A percentile compares a stretch with the other conserved stretches of the same genome.
Evolutionary conservation across 208 protist species (phyloP).

Genomic region (Herpetomonas tarakana): DNA sequence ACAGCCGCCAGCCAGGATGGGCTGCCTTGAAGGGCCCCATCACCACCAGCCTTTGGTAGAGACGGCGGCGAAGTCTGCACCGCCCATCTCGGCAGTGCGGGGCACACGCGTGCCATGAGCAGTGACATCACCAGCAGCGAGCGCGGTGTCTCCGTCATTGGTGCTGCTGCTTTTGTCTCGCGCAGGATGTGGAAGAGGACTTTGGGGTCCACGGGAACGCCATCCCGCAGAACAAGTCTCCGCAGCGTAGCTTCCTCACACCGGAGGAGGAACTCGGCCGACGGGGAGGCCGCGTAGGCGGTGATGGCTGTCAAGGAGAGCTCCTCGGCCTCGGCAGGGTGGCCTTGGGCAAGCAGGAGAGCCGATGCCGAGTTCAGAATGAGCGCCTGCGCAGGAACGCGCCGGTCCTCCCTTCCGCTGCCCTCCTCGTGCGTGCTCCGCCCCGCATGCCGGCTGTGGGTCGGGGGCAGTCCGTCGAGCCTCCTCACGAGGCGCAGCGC

Average conservation of each 20-base stretch:
- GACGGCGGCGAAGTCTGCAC: too few species aligned
- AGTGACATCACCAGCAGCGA: slow-evolving; percentile 6
- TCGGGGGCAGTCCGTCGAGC: too few species aligned
- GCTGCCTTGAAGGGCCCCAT: background rate
- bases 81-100: background rate
- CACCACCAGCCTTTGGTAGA: background rate
- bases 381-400: slow-evolving; percentile 7
- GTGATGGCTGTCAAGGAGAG: slow-evolving; percentile 3
- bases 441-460: too few species aligned
- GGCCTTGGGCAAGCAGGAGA: slow-evolving; percentile 19
- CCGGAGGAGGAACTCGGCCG: slow-evolving; percentile 11
- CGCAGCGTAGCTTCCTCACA: background rate
- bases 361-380: slow-evolving; percentile 18
- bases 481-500: slow-evolving; percentile 26
- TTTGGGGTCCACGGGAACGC: slow-evolving; percentile 2
- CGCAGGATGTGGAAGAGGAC: slow-evolving; percentile 12
- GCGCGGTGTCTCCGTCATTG: background rate
- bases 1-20: slow-evolving; percentile 3
- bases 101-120: background rate
- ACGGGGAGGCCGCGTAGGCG: slow-evolving; percentile 13
- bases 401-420: background rate
- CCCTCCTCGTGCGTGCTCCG: too few species aligned
- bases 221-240: background rate
- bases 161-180: too few species aligned
- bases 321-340: background rate